Evolutionary conservation across 2,329 filamentous ascomycete species (phyloP), one percentile per base, ranked within the genome.

Genomic region (Dothidotthia symphoricarpi): DNA sequence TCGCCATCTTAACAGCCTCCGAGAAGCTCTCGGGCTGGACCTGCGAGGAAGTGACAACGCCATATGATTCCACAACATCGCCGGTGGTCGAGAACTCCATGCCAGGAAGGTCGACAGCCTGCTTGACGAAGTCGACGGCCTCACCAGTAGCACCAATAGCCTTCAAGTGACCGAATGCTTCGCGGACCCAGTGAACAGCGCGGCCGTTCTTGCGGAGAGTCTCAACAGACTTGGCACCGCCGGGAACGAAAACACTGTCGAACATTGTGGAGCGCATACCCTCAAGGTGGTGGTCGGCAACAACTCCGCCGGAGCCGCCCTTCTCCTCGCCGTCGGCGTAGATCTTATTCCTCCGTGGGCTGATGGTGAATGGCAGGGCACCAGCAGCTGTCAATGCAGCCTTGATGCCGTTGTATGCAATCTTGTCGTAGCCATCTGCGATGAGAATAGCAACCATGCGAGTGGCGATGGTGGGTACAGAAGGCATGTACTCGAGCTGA

Each of bases 101-200:
- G 4, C 71, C 73, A 1, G 73, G 69, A 4, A 75, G 59, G 19
- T 67, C 66, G 33, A 65, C 53, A 37, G 70, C 59, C 67, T 74
- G 65, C 33, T 73, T 65, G 17, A 91, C 73, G 27, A 91, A 69
- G 3, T 78, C 71, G 0, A 87, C 78, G 0, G 75, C 86, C 58
- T 89, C 85, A 0, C 85, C 86, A 0, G 83, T 85, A 0, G 83
- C 88, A 2, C 81, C 87, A 16, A 93, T 85, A 2, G 85, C 72
- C 72, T 93, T 93, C 34, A 89, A 73, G 47, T 93, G 87, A 0
- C 86, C 86, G 51, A 91, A 93, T 0, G 86, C 83, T 63, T 93
- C 88, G 2, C 84, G 77, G 3, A 91, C 69, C 79, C 84, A 93
- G 69, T 91, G 83, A 2, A 85, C 59, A 0, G 85, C 85, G 13